These are phyloP conservation scores for Vitis hybrid DNA, from an alignment of 177 flowering plant genomes.

Conservation along the genomic window DNA sequence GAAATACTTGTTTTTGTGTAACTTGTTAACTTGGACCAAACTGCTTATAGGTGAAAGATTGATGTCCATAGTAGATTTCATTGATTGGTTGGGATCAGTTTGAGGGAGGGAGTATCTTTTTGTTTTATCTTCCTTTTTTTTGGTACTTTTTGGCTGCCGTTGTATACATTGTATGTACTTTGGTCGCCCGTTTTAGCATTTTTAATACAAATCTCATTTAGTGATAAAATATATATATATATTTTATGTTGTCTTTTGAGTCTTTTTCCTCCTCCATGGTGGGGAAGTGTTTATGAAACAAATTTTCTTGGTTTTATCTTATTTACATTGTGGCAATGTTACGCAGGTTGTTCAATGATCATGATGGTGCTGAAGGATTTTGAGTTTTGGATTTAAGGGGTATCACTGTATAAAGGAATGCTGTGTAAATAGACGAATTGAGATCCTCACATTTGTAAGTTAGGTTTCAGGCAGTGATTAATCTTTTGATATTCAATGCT, in stretches of 20 bases:
- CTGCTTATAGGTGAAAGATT: too few species aligned
- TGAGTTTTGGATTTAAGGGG: not conserved
- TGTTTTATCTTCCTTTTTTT: too few species aligned
- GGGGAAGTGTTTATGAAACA: not conserved
- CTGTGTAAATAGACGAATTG: not conserved
- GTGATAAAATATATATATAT: too few species aligned
- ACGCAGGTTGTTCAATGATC: slow-evolving; percentile 9
- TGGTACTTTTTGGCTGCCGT: too few species aligned
- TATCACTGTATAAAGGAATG: not conserved
- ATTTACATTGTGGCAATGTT: not conserved
- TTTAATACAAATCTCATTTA: too few species aligned
- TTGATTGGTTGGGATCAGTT: too few species aligned
- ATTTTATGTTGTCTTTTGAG: not conserved
- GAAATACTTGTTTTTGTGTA: too few species aligned
- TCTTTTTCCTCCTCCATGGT: not conserved
- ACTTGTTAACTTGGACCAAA: too few species aligned
- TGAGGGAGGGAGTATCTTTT: too few species aligned
- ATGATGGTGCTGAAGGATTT: not conserved
- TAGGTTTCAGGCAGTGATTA: not conserved
- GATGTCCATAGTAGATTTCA: too few species aligned
- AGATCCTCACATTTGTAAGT: not conserved
- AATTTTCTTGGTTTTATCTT: not conserved
- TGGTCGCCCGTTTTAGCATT: too few species aligned
- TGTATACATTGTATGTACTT: accelerated
- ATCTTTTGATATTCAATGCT: too few species aligned